phyloP scores from a whole-genome alignment of 805 yeast genomes.

The Torulaspora franciscae region DNA sequence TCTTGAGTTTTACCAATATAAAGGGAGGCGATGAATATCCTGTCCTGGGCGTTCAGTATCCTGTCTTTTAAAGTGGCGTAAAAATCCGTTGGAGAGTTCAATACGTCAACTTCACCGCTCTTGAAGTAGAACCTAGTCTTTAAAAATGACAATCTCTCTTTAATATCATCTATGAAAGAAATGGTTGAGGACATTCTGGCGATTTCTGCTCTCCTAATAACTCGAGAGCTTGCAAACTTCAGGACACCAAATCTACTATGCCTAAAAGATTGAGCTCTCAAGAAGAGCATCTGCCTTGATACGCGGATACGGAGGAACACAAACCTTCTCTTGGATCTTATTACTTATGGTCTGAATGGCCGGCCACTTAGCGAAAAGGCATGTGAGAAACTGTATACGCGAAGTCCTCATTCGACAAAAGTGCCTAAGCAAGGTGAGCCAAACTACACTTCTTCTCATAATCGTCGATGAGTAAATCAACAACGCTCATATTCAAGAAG shows the following conservation, averaged over 20 bases:
- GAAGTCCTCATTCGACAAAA: background rate
- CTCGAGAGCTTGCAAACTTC: background rate
- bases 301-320: background rate
- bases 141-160: constrained; percentile 13
- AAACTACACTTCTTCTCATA: background rate
- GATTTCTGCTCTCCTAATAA: background rate
- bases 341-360: no score
- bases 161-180: constrained; percentile 18
- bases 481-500: no score
- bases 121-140: constrained; percentile 50
- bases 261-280: background rate
- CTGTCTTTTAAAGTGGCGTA: constrained; percentile 59
- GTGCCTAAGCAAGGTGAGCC: background rate
- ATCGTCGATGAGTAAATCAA: no score
- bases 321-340: background rate
- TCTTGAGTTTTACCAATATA: constrained; percentile 80
- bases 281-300: background rate
- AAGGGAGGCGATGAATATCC: constrained; percentile 78
- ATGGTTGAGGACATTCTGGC: constrained; percentile 3
- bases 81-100: constrained; percentile 66
- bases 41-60: constrained; percentile 53
- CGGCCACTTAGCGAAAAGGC: no score
- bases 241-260: background rate
- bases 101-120: constrained; percentile 53
- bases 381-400: background rate